These are phyloP conservation scores for Trametes gibbosa DNA, from an alignment of 768 basidiomycete species.

Conservation along the genomic window DNA sequence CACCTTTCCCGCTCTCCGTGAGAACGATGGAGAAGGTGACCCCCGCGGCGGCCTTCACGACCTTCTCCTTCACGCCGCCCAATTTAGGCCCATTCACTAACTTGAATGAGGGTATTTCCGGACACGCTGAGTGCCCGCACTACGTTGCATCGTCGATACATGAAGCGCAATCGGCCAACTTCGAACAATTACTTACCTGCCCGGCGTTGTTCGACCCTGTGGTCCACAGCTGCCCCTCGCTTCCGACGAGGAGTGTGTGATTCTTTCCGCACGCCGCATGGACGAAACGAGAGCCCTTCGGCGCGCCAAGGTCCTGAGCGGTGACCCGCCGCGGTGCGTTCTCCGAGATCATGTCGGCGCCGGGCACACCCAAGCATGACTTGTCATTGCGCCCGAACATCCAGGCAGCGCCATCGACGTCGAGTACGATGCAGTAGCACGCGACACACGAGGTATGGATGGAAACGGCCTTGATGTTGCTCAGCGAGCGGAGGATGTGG, in stretches of 20 bases:
- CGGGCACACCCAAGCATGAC: slow-evolving; percentile 60
- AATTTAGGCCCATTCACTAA: slow-evolving; percentile 51
- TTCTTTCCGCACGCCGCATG: slow-evolving; percentile 80
- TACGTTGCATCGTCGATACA: slow-evolving; percentile 27
- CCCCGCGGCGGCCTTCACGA: slow-evolving; percentile 76
- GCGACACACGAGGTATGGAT: slow-evolving; percentile 74
- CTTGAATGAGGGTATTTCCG: slow-evolving; percentile 69
- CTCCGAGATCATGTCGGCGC: slow-evolving; percentile 58
- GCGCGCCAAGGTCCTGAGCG: slow-evolving; percentile 60
- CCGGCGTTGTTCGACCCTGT: slow-evolving; percentile 80
- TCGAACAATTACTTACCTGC: slow-evolving; percentile 51
- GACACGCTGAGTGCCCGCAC: slow-evolving; percentile 68
- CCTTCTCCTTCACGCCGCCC: slow-evolving; percentile 59
- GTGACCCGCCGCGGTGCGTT: slow-evolving; percentile 64
- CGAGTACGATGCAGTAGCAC: slow-evolving; percentile 75
- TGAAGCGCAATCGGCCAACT: neutral
- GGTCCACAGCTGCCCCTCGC: slow-evolving; percentile 79
- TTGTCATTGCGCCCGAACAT: slow-evolving; percentile 84
- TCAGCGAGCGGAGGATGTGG: slow-evolving; percentile 83
- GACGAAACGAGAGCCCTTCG: slow-evolving; percentile 54
- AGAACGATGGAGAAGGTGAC: slow-evolving; percentile 82
- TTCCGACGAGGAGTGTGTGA: slow-evolving; percentile 81
- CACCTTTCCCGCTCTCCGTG: slow-evolving; percentile 79
- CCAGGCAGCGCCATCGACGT: slow-evolving; percentile 79
- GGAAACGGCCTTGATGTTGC: slow-evolving; percentile 71